A percentile compares a stretch with the other conserved stretches of the same genome.
Conservation (phyloP, 805 yeast genomes). For the Metschnikowia borealis region DNA sequence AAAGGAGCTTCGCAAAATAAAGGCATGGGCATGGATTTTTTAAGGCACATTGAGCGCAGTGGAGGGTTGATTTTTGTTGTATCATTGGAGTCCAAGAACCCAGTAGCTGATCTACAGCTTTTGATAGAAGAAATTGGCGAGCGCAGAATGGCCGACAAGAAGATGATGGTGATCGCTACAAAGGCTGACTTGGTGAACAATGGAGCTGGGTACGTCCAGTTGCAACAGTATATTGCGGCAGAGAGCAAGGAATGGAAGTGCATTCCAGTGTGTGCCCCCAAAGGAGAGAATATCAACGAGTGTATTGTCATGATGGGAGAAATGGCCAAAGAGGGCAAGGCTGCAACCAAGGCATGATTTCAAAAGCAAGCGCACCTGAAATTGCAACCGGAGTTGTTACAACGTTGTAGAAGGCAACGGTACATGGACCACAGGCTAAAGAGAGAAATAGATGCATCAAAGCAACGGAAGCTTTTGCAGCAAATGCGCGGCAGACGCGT, state of each 20-base stretch:
- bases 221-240: conserved; percentile 43
- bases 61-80: conserved; percentile 86
- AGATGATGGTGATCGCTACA: conserved; percentile 79
- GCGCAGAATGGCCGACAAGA: conserved; percentile 55
- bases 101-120: conserved; percentile 59
- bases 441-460: background rate
- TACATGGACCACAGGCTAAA: background rate
- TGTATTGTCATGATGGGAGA: conserved; percentile 72
- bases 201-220: conserved; percentile 41
- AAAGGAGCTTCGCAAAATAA: conserved; percentile 79
- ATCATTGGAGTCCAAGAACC: conserved; percentile 64
- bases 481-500: conserved; percentile 1
- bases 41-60: conserved; percentile 89
- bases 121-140: conserved; percentile 71
- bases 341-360: background rate
- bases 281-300: conserved; percentile 65
- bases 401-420: background rate
- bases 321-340: conserved; percentile 20
- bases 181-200: conserved; percentile 77
- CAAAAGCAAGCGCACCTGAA: too few species aligned
- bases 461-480: background rate
- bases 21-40: conserved; percentile 92
- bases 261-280: conserved; percentile 81
- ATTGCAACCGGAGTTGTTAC: background rate
- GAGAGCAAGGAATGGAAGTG: conserved; percentile 53